Conservation (phyloP, 202 grass and related monocot genomes). For the Schoenoplectus tabernaemontani region DNA sequence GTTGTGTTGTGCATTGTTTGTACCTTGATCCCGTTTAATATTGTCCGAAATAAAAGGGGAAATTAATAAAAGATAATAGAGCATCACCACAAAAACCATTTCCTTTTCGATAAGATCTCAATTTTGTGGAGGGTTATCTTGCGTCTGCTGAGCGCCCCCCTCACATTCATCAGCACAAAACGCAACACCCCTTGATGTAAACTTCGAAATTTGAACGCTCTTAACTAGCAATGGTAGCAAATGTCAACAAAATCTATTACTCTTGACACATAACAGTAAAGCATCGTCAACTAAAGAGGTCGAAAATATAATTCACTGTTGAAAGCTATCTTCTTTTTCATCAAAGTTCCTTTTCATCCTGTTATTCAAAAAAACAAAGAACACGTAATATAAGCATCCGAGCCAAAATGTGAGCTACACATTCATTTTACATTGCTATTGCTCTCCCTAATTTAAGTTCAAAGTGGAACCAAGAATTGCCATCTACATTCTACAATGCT, state of each 20-base stretch:
- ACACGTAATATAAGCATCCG: neutral
- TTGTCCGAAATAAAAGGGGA: neutral
- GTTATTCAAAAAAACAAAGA: neutral
- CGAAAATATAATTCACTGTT: too few relatives aligned
- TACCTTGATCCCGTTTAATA: neutral
- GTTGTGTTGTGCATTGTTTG: neutral
- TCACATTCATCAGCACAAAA: neutral
- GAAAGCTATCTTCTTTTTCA: slow-evolving; percentile 35
- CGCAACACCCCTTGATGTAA: neutral
- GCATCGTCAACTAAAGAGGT: too few relatives aligned
- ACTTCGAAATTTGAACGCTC: neutral
- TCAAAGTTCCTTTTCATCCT: slow-evolving; percentile 47
- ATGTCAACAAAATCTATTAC: neutral
- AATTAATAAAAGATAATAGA: neutral
- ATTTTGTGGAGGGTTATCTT: too few relatives aligned
- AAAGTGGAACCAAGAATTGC: too few relatives aligned
- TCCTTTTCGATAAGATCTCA: too few relatives aligned
- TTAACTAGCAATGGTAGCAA: neutral
- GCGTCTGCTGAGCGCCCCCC: neutral
- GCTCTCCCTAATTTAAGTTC: too few relatives aligned
- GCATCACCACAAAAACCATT: neutral
- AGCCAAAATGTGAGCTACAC: neutral
- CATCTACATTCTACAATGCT: neutral
- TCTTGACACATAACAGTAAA: neutral
- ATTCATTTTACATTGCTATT: neutral